Evolutionary conservation across 2,329 filamentous ascomycete species (phyloP), one percentile per base, ranked within the genome.

Genomic region (Thelonectria discophora): DNA sequence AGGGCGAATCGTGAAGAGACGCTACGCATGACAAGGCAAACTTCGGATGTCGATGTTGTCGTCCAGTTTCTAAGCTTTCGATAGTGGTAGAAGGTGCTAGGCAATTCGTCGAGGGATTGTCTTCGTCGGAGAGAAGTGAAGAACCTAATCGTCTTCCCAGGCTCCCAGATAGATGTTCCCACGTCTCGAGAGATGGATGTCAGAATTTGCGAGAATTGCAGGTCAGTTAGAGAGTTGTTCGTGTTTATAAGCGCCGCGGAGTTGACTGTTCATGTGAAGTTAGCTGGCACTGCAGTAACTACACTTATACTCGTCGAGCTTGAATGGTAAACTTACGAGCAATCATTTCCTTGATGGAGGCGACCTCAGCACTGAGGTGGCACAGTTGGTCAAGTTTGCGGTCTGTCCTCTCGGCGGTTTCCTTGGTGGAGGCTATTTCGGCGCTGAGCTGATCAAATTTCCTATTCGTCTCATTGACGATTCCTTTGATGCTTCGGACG

Each of bases 201-300:
- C 21, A 56, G 32, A n/a, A 56, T 56, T n/a, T 56, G 43, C 5
- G 45, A 32, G 45, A 56, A 56, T 42, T 56, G 53, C 5, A 49
- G 6, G 12, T 17, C 18, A 3, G 45, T 18, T 0, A 49, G 43
- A 3, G 24, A n/a, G 17, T 49, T 6, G 21, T 49, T 42, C 9
- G 53, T 56, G 8, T 55, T 30, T 9, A 55, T n/a, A 20, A 48
- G 24, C 7, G 53, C 43, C 5, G 53, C 27, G 15, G 53, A 49
- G 27, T 56, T 15, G 7, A 56, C 53, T 56, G 13, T 12, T 15
- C 10, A 9, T 15, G 21, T 9, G 10, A 5, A 15, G 15, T 37
- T 37, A 17, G 13, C 13, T n/a, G n/a, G n/a, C n/a, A n/a, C n/a
- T n/a, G n/a, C n/a, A n/a, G n/a, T n/a, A n/a, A 13, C n/a, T 7